A percentile compares a stretch with the other conserved stretches of the same genome.
phyloP scores from a whole-genome alignment of 257 asterid genomes.

The Solanum virginianum region DNA sequence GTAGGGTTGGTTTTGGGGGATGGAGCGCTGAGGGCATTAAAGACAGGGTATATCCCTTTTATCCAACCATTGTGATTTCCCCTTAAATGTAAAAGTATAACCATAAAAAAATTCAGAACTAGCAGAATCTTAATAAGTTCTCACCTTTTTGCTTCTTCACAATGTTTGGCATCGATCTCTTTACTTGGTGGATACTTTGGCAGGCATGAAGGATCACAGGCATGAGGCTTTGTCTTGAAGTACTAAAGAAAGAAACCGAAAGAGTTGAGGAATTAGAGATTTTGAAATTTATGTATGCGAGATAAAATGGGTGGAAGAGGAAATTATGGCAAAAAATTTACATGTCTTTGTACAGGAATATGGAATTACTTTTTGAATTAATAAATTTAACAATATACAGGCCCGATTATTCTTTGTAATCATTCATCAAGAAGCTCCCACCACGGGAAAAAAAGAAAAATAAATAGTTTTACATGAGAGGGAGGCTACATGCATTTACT shows the following conservation, averaged over 20 bases:
- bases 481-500: background rate
- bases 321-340: background rate
- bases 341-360: background rate
- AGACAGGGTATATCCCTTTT: background rate
- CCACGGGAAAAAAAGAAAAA: background rate
- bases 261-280: background rate
- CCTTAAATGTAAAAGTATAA: background rate
- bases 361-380: background rate
- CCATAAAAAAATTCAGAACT: background rate
- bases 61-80: background rate
- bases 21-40: background rate
- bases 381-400: background rate
- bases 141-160: conserved; percentile 71
- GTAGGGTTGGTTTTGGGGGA: background rate
- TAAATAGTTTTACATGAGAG: background rate
- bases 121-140: background rate
- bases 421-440: background rate
- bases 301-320: background rate
- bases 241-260: conserved; percentile 34
- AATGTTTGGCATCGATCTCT: conserved; percentile 83
- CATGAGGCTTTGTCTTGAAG: conserved; percentile 77
- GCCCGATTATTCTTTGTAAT: background rate
- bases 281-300: background rate
- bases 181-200: conserved; percentile 95
- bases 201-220: conserved; percentile 90